phyloP scores from a whole-genome alignment of 2,329 filamentous ascomycete genomes.

The Paecilomyces dactylethromorphus region DNA sequence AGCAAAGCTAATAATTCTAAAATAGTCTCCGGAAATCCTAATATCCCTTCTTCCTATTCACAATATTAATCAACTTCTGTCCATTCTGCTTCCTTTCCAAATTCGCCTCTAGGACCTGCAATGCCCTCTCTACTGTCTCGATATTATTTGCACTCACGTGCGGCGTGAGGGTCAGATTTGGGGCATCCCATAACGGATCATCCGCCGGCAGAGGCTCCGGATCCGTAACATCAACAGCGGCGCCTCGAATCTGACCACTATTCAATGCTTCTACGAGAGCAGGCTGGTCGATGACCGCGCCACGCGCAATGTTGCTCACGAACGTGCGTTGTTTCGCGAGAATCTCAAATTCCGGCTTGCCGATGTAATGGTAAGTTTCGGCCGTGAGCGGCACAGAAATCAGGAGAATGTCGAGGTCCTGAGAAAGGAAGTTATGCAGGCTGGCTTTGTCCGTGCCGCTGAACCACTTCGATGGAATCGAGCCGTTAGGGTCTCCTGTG shows the following conservation, averaged over 20 bases:
- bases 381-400: conserved; percentile 52
- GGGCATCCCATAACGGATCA: conserved; percentile 62
- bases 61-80: conserved; percentile 54
- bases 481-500: conserved; percentile 55
- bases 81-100: conserved; percentile 48
- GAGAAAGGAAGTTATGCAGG: conserved; percentile 48
- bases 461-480: conserved; percentile 51
- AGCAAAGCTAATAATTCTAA: too few relatives aligned
- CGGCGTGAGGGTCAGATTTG: conserved; percentile 64
- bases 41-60: conserved; percentile 56
- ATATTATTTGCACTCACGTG: conserved; percentile 54
- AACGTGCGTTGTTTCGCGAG: conserved; percentile 49
- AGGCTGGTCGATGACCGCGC: conserved; percentile 54
- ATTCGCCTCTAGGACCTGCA: conserved; percentile 55
- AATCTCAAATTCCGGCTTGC: conserved; percentile 47
- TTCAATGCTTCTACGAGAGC: conserved; percentile 59
- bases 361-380: conserved; percentile 50
- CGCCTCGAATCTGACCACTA: conserved; percentile 51
- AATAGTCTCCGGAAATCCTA: conserved; percentile 23
- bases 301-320: conserved; percentile 66
- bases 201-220: conserved; percentile 67
- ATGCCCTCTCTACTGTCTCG: conserved; percentile 50
- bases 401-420: conserved; percentile 52
- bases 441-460: conserved; percentile 46
- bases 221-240: conserved; percentile 71